Base-by-base conservation (phyloP, 2,329 filamentous ascomycete species). In the Akanthomyces muscarius region DNA sequence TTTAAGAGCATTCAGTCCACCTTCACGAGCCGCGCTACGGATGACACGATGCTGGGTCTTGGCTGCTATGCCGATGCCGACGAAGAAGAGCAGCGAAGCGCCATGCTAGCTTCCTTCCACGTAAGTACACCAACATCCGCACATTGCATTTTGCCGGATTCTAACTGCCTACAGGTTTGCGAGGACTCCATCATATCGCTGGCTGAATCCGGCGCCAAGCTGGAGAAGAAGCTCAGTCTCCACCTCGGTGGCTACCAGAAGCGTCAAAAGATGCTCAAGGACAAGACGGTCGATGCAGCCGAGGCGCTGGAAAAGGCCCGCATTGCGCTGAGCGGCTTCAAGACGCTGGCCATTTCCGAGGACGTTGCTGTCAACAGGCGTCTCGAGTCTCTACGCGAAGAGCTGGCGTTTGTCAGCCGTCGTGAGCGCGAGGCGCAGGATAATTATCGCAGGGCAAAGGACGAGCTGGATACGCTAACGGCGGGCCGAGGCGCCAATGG, bases 381-480 rank as follows among this genome's bases (percentile, higher is more conserved):
- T 36, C 78, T 98, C 59, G 90, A 89, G 68, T 82, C 83, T 13
- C 77, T 97, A 63, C 85, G 92, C 57, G 89, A 90, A n/a, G 92
- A 97, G 74, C 92, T 97, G 25, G 84, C 81, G 7, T 91, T 90
- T 69, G 84, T 98, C 11, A 90, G 87, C 68, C 86, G 86, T 69
- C 82, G 94, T 66, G 94, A 98, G 79, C 83, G 93, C 64, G 92
- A 97, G 77, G 92, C 92, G 7, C 95, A 99, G 77, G 92, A 97
- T 67, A 74, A 89, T 70, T 99, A 95, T 73, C 84, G 90, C 69
- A 80, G 78, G 66, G 85, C 87, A 64, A 91, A 85, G 76, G 91
- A 92, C 53, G 95, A 98, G 80, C 75, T 97, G 68, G 85, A 88
- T 54, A 79, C 76, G 61, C 77, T 96, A 68, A 74, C 71, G 65